These are phyloP conservation scores for Trifolium repens DNA, from an alignment of 306 rosid species.

Conservation along the genomic window DNA sequence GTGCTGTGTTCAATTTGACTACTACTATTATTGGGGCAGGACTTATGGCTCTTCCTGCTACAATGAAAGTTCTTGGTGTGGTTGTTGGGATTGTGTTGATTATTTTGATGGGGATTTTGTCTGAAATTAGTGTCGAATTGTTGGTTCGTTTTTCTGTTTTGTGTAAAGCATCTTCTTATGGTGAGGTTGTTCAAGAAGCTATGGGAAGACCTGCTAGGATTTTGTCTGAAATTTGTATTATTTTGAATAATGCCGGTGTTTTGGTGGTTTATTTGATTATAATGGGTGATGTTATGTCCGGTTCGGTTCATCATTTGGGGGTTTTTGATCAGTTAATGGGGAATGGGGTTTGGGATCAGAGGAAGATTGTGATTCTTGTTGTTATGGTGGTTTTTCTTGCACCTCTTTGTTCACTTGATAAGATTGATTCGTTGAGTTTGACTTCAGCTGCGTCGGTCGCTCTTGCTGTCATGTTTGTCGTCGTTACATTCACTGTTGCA, in stretches of 20 bases:
- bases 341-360: constrained; percentile 89
- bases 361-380: constrained; percentile 72
- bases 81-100: constrained; percentile 71
- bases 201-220: constrained; percentile 76
- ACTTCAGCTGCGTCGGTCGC: constrained; percentile 97
- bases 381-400: constrained; percentile 76
- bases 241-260: constrained; percentile 83
- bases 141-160: constrained; percentile 67
- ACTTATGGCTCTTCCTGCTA: constrained; percentile 95
- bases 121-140: constrained; percentile 83
- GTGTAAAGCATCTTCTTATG: constrained; percentile 75
- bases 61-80: constrained; percentile 94
- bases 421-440: constrained; percentile 91
- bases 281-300: constrained; percentile 99
- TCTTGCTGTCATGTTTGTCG: constrained; percentile 83
- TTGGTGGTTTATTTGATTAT: constrained; percentile 92
- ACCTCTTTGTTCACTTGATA: constrained; percentile 88
- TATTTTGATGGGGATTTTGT: constrained; percentile 77
- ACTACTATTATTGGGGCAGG: constrained; percentile 95
- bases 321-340: constrained; percentile 93
- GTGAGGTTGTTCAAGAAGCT: constrained; percentile 88
- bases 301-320: constrained; percentile 79
- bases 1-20: constrained; percentile 88
- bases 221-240: constrained; percentile 75
- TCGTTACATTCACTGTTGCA: constrained; percentile 67